A percentile compares a stretch with the other conserved stretches of the same genome.
These are phyloP conservation scores for Silybum marianum DNA, from an alignment of 129 eudicot species.

Conservation along the genomic window DNA sequence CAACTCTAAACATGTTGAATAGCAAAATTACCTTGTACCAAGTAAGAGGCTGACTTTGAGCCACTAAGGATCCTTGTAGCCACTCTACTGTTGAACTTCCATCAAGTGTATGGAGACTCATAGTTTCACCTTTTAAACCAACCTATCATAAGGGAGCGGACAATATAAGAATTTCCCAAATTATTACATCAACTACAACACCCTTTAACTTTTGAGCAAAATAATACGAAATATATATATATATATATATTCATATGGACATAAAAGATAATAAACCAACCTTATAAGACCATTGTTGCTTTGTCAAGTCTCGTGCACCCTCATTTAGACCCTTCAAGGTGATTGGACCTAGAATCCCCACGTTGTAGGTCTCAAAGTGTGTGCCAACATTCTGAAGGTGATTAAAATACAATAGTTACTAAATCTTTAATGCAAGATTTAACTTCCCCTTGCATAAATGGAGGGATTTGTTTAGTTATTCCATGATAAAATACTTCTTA, in stretches of 20 bases:
- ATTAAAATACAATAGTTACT: slow-evolving; percentile 1
- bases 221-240: neutral
- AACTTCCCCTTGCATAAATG: neutral
- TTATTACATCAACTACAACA: neutral
- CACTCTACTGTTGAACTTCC: slow-evolving; percentile 83
- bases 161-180: neutral
- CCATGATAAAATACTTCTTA: neutral
- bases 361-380: slow-evolving; percentile 73
- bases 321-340: slow-evolving; percentile 68
- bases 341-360: slow-evolving; percentile 91
- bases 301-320: slow-evolving; percentile 80
- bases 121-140: slow-evolving; percentile 74
- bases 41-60: slow-evolving; percentile 78
- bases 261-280: slow-evolving; percentile 34
- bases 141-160: slow-evolving; percentile 38
- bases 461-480: neutral
- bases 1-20: neutral
- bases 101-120: slow-evolving; percentile 50
- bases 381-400: slow-evolving; percentile 73
- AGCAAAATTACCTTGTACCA: slow-evolving; percentile 81
- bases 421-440: neutral
- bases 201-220: neutral
- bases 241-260: neutral
- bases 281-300: slow-evolving; percentile 83
- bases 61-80: slow-evolving; percentile 60